A percentile compares a stretch with the other conserved stretches of the same genome.
phyloP scores from a whole-genome alignment of 176 grass and related monocot species.

The Echinochloa phyllopogon region DNA sequence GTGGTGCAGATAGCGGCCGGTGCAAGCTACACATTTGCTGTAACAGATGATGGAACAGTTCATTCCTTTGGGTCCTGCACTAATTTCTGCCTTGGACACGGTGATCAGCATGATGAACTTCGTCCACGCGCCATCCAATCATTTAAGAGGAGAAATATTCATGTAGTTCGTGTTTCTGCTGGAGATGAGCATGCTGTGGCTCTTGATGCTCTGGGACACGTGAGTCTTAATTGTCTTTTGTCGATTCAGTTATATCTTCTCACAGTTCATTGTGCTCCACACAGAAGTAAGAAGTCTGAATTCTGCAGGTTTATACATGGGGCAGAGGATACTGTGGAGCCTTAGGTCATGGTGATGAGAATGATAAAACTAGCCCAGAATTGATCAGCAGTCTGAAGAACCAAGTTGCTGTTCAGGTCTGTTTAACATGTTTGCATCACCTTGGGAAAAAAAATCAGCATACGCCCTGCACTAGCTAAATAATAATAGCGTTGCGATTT shows the following conservation, averaged over 20 bases:
- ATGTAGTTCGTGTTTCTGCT: conserved; percentile 91
- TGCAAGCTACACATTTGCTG: conserved; percentile 91
- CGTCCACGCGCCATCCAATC: conserved; percentile 82
- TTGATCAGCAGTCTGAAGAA: conserved; percentile 69
- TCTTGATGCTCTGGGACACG: conserved; percentile 83
- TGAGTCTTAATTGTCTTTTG: conserved; percentile 47
- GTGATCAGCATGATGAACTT: conserved; percentile 92
- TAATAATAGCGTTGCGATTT: background rate
- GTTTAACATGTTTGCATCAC: conserved; percentile 36
- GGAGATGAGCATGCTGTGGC: conserved; percentile 99
- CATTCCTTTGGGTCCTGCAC: conserved; percentile 93
- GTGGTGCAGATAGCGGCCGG: conserved; percentile 94
- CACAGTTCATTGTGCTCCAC: conserved; percentile 20
- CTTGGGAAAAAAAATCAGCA: background rate
- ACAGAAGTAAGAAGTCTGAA: conserved; percentile 33
- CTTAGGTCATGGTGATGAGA: conserved; percentile 97
- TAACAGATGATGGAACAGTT: conserved; percentile 83
- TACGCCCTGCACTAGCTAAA: background rate
- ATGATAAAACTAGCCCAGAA: conserved; percentile 94
- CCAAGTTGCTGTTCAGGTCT: conserved; percentile 91
- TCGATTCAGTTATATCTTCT: conserved; percentile 11
- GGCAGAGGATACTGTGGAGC: conserved; percentile 99
- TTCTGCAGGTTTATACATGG: conserved; percentile 96
- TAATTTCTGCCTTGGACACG: conserved; percentile 96
- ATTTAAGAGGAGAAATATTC: conserved; percentile 87